These are phyloP conservation scores for Linnemannia schmuckeri DNA, from an alignment of 192 early-diverging fungal genomes.

Conservation along the genomic window DNA sequence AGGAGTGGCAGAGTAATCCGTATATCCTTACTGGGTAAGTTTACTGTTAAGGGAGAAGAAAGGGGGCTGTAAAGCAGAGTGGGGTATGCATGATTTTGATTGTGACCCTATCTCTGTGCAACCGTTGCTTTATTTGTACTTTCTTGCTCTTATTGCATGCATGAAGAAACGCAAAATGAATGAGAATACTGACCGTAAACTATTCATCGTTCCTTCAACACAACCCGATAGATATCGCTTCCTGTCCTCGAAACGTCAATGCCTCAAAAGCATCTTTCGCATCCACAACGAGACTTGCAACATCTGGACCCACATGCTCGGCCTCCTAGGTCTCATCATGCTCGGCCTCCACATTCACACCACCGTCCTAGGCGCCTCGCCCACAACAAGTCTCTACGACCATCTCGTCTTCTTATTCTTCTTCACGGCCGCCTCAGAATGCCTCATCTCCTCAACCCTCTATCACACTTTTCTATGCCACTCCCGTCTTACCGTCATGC, in stretches of 20 bases:
- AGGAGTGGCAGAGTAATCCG: constrained; percentile 69
- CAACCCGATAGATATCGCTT: constrained; percentile 59
- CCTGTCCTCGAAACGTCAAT: constrained; percentile 55
- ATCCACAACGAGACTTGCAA: constrained; percentile 75
- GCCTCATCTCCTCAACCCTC: constrained; percentile 67
- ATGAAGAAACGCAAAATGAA: not conserved
- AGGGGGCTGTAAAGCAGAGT: not conserved
- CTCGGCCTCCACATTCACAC: constrained; percentile 58
- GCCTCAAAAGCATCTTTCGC: constrained; percentile 66
- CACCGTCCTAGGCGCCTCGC: not conserved
- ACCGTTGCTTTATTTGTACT: not conserved
- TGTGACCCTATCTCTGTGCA: not conserved
- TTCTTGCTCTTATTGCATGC: not conserved
- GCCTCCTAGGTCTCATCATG: constrained; percentile 61
- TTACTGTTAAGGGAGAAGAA: not conserved
- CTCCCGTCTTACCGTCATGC: constrained; percentile 55
- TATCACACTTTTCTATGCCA: constrained; percentile 71
- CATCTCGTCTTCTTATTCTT: constrained; percentile 59
- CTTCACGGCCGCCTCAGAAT: constrained; percentile 63
- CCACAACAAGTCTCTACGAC: constrained; percentile 17
- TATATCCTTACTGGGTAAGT: constrained; percentile 49
- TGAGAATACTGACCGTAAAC: not conserved
- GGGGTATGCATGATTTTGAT: not conserved
- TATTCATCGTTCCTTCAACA: not conserved
- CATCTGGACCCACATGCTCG: constrained; percentile 72